Evolutionary conservation across 345 rosid genomes (phyloP), one percentile per base, ranked within the genome.

Genomic region (Citrus australasica): DNA sequence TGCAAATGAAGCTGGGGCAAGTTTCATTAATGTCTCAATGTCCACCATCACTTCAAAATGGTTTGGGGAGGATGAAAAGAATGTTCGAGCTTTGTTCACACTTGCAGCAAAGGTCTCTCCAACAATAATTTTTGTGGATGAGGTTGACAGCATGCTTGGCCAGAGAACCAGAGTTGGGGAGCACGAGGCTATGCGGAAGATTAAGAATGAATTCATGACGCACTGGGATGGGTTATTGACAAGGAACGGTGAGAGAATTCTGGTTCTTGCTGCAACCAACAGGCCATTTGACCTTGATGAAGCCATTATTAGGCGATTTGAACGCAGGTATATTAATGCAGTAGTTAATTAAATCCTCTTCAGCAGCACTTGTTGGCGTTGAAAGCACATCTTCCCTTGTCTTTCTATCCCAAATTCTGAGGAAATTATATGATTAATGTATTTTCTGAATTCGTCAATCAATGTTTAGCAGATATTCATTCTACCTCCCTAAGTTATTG

Each of bases 241-340:
- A 58, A 97, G 93, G 82, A 37, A 93, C 1, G 96, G 94, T 17
- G 98, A 94, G 76, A 82, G 92, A 64, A 93, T 97, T 83, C 93
- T 97, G 7, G 98, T 97, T 84, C 99, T 97, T 82, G 99, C 98
- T 67, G 99, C 99, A 4, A 97, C 99, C 64, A 97, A 97, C 81
- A 90, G 99, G 85, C 99, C 99, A 22, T 97, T 94, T 78, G 99
- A 97, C 87, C 99, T 97, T 63, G 98, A 97, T 83, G 99, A 97
- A 85, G 99, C 99, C 71, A 94, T 97, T 83, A 96, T 94, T 73
- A 94, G 99, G 92, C 92, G 97, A 60, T 96, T 96, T 78, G 99
- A 96, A 81, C 80, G 98, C 81, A 96, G 99, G 98, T 92, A 80
- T 42, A 28, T 25, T 62, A 10, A 28, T 13, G 21, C 7, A 4